These are phyloP conservation scores for Phascolomyces articulosus DNA, from an alignment of 371 early-diverging fungal genomes.

Conservation along the genomic window DNA sequence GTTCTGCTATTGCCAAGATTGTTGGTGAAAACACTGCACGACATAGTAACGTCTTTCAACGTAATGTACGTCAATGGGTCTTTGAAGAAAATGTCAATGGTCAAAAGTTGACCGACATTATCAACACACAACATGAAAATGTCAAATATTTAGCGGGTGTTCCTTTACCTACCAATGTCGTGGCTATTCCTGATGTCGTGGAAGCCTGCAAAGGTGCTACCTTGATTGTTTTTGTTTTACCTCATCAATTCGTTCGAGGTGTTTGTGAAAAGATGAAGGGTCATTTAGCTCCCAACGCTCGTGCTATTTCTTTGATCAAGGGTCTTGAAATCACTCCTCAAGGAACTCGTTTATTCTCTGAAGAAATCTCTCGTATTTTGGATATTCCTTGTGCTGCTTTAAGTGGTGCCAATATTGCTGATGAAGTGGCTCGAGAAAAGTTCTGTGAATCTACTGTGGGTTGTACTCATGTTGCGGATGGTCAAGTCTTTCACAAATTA, in stretches of 20 bases:
- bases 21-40: conserved; percentile 85
- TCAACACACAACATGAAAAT: conserved; percentile 95
- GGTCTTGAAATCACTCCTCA: conserved; percentile 84
- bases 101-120: conserved; percentile 87
- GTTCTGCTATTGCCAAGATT: conserved; percentile 95
- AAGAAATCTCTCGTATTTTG: conserved; percentile 82
- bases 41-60: conserved; percentile 67
- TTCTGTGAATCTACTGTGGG: conserved; percentile 98
- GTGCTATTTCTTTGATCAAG: conserved; percentile 96
- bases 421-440: conserved; percentile 93
- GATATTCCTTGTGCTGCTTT: conserved; percentile 81
- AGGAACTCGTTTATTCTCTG: conserved; percentile 85
- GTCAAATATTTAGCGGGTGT: conserved; percentile 89
- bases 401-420: conserved; percentile 99
- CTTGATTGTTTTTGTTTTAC: conserved; percentile 94
- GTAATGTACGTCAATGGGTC: conserved; percentile 93
- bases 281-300: conserved; percentile 64
- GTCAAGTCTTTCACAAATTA: conserved; percentile 76
- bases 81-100: conserved; percentile 89
- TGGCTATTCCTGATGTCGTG: conserved; percentile 81
- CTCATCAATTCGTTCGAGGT: conserved; percentile 95
- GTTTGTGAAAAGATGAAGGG: conserved; percentile 77
- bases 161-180: conserved; percentile 85
- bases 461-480: conserved; percentile 66
- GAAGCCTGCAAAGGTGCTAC: conserved; percentile 84